Evolutionary conservation across 768 basidiomycete genomes (phyloP).

Genomic region (Psilocybe sp.): DNA sequence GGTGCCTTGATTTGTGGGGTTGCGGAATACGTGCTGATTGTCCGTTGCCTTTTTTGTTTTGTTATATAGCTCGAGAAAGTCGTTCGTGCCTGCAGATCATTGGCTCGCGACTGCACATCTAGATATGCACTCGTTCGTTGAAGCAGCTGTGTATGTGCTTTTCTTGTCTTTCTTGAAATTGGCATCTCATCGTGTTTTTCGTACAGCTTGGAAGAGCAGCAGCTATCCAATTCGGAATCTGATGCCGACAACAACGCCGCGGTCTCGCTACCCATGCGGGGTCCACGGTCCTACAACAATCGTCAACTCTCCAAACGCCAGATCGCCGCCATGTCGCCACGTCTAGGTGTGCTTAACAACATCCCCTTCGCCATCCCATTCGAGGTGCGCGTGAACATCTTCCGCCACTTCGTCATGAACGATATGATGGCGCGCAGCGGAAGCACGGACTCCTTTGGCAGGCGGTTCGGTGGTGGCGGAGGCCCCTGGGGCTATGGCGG

Average conservation of each 20-base stretch:
- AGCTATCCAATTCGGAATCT: constrained; percentile 2
- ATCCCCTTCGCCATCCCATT: constrained; percentile 96
- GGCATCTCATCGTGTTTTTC: neutral
- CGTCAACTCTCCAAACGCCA: constrained; percentile 60
- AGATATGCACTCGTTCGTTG: constrained; percentile 64
- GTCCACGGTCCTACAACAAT: neutral
- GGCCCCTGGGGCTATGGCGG: constrained; percentile 13
- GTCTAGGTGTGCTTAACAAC: constrained; percentile 89
- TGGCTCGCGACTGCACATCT: constrained; percentile 68
- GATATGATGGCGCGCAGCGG: constrained; percentile 14
- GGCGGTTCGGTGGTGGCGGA: constrained; percentile 12
- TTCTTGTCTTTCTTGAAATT: neutral
- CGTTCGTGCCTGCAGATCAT: constrained; percentile 80
- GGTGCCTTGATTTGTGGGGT: constrained; percentile 23
- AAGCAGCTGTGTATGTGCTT: constrained; percentile 73
- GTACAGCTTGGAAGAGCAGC: constrained; percentile 13
- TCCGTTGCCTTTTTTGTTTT: constrained; percentile 2
- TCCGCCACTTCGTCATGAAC: constrained; percentile 71
- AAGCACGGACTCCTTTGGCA: neutral
- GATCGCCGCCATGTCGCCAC: constrained; percentile 73
- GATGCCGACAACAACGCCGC: neutral
- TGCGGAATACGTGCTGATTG: neutral
- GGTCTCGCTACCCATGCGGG: neutral
- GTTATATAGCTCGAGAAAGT: constrained; percentile 65
- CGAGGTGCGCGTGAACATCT: constrained; percentile 84